Base-by-base conservation (phyloP, 768 basidiomycete genomes). In the Podaxis rugospora region DNA sequence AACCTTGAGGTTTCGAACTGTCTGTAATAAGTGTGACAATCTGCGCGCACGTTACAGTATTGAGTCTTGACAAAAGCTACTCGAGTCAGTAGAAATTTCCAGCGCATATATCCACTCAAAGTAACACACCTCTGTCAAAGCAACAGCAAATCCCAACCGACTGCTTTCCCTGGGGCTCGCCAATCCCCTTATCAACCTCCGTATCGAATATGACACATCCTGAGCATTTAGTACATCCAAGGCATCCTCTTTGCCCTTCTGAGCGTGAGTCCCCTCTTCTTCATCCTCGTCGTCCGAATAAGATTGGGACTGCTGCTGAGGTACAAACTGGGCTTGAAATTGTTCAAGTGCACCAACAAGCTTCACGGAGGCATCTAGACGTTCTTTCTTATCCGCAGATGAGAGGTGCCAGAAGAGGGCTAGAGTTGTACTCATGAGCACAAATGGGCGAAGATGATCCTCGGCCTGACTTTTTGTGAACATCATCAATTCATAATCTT, bases 391-490 rank as follows among this genome's bases (percentile, higher is more conserved):
- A 18, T 83, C 84, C 1, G 84, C 77, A 2, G 91, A 92, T 14
- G 95, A 95, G 56, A 98, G 80, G 72, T 94, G 80, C 95, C 95
- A 97, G 81, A 95, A 98, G 36, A 97, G 82, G 13, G 93, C 90
- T 58, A 98, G 84, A 36, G 93, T 95, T 53, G 93, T 94, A 39
- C 90, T 84, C 86, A 93, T 92, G 46, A 51, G 28, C 18, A 23
- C 32, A 40, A 39, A 21, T 14, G 27, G 37, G 18, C 40, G 18
- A 18, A 39, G 44, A 25, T 25, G 47, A 40, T 27, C 44, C 53
- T 54, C 46, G 9, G 39, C 23, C 44, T 63, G 67, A 62, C 64
- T 55, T 62, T 55, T 57, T 61, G 25, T 21, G 51, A 39, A 44
- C 50, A 39, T 59, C 40, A 60, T 62, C 55, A 57, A 47, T 40